These are phyloP conservation scores for Microcyclosporella mali DNA, from an alignment of 2,329 filamentous ascomycete genomes.

Conservation along the genomic window DNA sequence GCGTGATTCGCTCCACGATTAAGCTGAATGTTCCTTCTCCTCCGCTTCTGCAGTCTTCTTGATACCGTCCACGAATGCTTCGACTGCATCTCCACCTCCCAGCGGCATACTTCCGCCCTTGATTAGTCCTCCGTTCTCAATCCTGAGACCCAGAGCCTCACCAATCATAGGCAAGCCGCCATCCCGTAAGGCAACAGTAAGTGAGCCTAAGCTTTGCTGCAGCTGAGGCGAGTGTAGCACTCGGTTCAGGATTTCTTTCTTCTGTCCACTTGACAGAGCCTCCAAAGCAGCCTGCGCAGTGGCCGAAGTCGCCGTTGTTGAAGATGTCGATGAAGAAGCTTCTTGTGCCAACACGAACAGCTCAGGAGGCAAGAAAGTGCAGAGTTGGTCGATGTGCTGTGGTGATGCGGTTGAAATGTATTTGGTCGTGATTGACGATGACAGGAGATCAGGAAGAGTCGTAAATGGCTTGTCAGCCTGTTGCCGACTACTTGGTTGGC, in stretches of 20 bases:
- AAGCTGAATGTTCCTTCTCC: slow-evolving; percentile 25
- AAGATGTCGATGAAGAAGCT: slow-evolving; percentile 48
- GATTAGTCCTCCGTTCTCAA: slow-evolving; percentile 80
- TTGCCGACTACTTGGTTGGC: slow-evolving; percentile 33
- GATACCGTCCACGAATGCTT: slow-evolving; percentile 85
- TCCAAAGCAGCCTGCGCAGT: slow-evolving; percentile 67
- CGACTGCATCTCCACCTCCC: slow-evolving; percentile 80
- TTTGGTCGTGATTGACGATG: slow-evolving; percentile 69
- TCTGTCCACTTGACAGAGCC: slow-evolving; percentile 66
- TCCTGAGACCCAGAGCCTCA: slow-evolving; percentile 72
- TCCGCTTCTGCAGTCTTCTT: slow-evolving; percentile 68
- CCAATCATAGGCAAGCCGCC: slow-evolving; percentile 86
- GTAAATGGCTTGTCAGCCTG: slow-evolving; percentile 65
- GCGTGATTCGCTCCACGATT: too few species aligned
- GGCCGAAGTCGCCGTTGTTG: slow-evolving; percentile 54
- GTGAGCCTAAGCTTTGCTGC: slow-evolving; percentile 72
- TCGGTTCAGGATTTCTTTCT: slow-evolving; percentile 71
- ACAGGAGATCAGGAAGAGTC: slow-evolving; percentile 77
- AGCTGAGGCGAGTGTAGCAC: slow-evolving; percentile 89
- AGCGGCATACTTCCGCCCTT: slow-evolving; percentile 72
- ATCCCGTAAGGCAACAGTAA: slow-evolving; percentile 83
- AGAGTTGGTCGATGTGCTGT: slow-evolving; percentile 64
- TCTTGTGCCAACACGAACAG: slow-evolving; percentile 72
- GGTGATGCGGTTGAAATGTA: slow-evolving; percentile 63
- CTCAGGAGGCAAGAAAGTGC: slow-evolving; percentile 70